Conservation (phyloP, 306 rosid genomes). For the Trifolium pratense region DNA sequence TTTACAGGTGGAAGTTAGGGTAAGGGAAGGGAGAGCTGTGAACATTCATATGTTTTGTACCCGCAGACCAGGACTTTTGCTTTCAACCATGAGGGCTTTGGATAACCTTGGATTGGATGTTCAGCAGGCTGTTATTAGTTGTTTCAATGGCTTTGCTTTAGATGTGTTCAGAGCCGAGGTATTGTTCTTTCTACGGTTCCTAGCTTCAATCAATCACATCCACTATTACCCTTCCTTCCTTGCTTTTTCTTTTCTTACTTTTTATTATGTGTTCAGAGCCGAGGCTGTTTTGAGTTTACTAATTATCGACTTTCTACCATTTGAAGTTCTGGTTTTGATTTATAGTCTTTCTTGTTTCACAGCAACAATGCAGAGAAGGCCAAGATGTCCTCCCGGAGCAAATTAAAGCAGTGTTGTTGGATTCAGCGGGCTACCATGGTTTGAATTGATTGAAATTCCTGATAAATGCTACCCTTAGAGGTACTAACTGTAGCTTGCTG, state of each 20-base stretch:
- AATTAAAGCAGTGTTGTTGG: conserved; percentile 82
- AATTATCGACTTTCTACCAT: neutral
- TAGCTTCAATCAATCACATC: conserved; percentile 6
- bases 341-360: conserved; percentile 30
- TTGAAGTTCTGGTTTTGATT: conserved; percentile 36
- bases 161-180: conserved; percentile 98
- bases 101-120: conserved; percentile 92
- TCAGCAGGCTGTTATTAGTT: conserved; percentile 97
- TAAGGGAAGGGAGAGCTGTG: conserved; percentile 91
- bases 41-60: conserved; percentile 97
- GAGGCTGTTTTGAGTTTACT: no score
- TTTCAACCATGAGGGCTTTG: conserved; percentile 87
- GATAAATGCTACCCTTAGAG: conserved; percentile 34
- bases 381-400: conserved; percentile 85
- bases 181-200: conserved; percentile 36
- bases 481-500: conserved; percentile 43
- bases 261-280: no score
- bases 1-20: conserved; percentile 81
- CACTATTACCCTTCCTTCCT: neutral
- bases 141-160: conserved; percentile 96
- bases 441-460: conserved; percentile 51
- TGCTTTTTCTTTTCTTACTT: neutral
- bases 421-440: conserved; percentile 76
- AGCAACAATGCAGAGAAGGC: conserved; percentile 92
- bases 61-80: conserved; percentile 89